Evolutionary conservation across 2,329 filamentous ascomycete genomes (phyloP), one percentile per base, ranked within the genome.

Genomic region (Dothideomycetidae sp.): DNA sequence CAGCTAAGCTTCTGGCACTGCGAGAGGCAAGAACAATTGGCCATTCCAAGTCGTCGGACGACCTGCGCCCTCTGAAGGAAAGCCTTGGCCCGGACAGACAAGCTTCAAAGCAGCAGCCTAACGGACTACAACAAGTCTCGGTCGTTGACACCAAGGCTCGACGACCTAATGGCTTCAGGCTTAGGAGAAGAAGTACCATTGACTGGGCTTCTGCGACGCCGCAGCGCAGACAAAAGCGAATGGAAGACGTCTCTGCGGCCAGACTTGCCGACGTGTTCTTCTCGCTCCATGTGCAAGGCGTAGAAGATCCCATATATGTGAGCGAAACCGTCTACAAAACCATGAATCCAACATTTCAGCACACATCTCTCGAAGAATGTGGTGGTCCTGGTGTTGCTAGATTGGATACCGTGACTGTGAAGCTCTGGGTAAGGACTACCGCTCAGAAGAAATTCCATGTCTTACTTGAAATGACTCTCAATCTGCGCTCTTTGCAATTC

Each of bases 291-390:
- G 71, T 77, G 31, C 63, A 71, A 1, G 71, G 62, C 3, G 59
- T 74, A 36, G 52, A 58, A 48, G 77, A 83, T 11, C 85, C 88
- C 0, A 62, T 94, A n/a, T 94, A 94, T 55, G 73, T 93, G 49
- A 93, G 85, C 52, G 88, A 96, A 59, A 67, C 80, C 14, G 71
- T 77, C 17, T 71, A 80, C 48, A 75, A 75, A 50, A 76, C 81
- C n/a, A 85, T 84, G 56, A 94, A 94, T 55, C 90, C 90, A 45
- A 84, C 80, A 49, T 96, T 93, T 55, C 75, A 74, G 30, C 79
- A 81, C 54, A 92, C 94, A 54, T 79, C 92, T 44, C 68, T 93
- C 4, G 69, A 70, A 15, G 59, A 66, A 4, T 74, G 70, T 44
- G 73, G 71, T 0, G 73, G 71, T 0, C 70, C 80, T 0, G 54